Percentiles rank a stretch among this genome's conserved stretches.
Evolutionary conservation across 345 rosid genomes (phyloP).

Genomic region (Psidium guajava): DNA sequence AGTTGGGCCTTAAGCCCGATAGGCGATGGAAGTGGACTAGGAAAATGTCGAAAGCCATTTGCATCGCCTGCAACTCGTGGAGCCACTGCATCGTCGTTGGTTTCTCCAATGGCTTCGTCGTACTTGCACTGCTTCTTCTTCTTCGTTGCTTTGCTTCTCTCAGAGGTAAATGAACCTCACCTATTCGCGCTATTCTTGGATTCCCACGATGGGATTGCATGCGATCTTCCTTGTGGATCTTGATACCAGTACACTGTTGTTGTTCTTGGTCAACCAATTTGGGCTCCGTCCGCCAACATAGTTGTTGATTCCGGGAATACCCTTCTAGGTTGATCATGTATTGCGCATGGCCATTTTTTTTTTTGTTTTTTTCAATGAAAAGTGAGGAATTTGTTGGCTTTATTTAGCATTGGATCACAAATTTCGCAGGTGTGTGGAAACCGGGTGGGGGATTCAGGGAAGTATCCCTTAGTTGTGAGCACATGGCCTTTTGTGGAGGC

Average conservation of each 20-base stretch:
- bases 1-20: neutral
- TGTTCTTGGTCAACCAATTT: neutral
- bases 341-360: neutral
- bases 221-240: neutral
- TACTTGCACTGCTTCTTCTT: neutral
- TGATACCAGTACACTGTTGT: neutral
- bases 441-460: slow-evolving; percentile 17
- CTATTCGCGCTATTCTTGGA: neutral
- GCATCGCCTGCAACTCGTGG: neutral
- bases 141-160: neutral
- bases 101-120: neutral
- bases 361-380: neutral
- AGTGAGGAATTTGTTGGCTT: neutral
- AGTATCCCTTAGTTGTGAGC: slow-evolving; percentile 70
- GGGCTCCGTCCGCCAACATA: neutral
- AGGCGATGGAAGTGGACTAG: neutral
- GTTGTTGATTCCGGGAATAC: neutral
- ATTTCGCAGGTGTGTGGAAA: slow-evolving; percentile 25
- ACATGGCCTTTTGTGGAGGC: slow-evolving; percentile 90
- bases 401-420: neutral
- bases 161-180: neutral
- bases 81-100: neutral
- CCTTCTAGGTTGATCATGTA: neutral
- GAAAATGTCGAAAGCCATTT: neutral
- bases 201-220: neutral